A percentile compares a stretch with the other conserved stretches of the same genome.
phyloP scores from a whole-genome alignment of 2,329 filamentous ascomycete species.

The Pseudocercospora cruenta region DNA sequence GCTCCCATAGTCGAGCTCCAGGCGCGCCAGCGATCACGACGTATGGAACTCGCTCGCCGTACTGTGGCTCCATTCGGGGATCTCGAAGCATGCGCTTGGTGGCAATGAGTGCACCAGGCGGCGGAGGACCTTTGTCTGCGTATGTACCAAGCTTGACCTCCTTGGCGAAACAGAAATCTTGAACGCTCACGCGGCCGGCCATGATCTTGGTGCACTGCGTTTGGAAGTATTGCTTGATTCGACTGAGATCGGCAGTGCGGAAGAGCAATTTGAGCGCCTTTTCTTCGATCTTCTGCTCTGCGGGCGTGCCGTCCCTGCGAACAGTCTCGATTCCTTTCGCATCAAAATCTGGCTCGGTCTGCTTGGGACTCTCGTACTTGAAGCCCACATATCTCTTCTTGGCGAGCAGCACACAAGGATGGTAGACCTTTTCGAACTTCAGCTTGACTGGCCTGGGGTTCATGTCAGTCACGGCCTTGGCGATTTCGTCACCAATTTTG shows the following conservation, averaged over 20 bases:
- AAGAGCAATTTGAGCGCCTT: conserved; percentile 88
- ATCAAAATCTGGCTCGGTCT: conserved; percentile 84
- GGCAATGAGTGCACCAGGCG: conserved; percentile 86
- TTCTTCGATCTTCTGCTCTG: conserved; percentile 95
- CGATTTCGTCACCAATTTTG: conserved; percentile 88
- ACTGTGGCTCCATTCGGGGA: conserved; percentile 84
- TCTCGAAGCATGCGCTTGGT: conserved; percentile 85
- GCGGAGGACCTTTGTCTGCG: conserved; percentile 75
- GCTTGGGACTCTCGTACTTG: conserved; percentile 82
- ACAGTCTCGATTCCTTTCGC: conserved; percentile 99
- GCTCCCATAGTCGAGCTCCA: conserved; percentile 81
- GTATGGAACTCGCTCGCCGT: conserved; percentile 92
- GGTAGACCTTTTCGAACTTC: conserved; percentile 98
- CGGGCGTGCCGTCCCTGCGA: conserved; percentile 88
- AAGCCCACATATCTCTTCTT: conserved; percentile 99
- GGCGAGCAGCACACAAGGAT: conserved; percentile 88
- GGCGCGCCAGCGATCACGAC: conserved; percentile 89
- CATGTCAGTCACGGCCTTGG: conserved; percentile 80
- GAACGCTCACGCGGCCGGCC: conserved; percentile 81
- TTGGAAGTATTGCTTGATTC: conserved; percentile 89
- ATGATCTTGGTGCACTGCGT: conserved; percentile 90
- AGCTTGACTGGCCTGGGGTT: conserved; percentile 93
- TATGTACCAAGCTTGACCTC: conserved; percentile 92
- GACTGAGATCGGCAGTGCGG: conserved; percentile 82
- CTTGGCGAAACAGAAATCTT: conserved; percentile 93